Conservation (phyloP, 768 basidiomycete genomes). For the Russula sp. region DNA sequence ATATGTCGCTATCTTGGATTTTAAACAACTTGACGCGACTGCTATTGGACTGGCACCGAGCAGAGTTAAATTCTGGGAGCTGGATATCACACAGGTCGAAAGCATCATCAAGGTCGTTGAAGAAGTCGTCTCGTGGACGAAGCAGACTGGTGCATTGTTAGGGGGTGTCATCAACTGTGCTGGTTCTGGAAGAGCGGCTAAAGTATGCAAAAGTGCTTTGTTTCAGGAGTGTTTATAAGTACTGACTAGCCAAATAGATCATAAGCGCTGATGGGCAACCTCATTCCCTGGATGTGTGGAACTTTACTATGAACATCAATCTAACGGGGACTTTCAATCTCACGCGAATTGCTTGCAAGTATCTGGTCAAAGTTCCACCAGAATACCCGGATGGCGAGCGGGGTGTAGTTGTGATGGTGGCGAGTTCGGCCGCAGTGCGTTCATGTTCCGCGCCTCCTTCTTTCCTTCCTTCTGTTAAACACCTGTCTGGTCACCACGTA, state of each 20-base stretch:
- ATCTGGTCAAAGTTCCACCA: slow-evolving; percentile 39
- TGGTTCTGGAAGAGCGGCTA: slow-evolving; percentile 38
- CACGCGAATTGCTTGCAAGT: slow-evolving; percentile 44
- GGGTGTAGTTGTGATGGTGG: slow-evolving; percentile 51
- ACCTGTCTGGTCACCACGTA: slow-evolving; percentile 17
- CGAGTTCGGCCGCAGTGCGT: slow-evolving; percentile 42
- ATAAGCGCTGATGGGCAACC: slow-evolving; percentile 40
- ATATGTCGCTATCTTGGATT: slow-evolving; percentile 42
- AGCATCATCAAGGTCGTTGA: slow-evolving; percentile 25
- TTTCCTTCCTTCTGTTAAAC: neutral
- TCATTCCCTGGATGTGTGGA: slow-evolving; percentile 45
- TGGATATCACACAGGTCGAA: slow-evolving; percentile 26
- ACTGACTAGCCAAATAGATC: slow-evolving; percentile 30
- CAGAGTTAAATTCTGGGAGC: slow-evolving; percentile 19
- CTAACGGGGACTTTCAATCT: slow-evolving; percentile 54
- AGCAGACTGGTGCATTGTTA: slow-evolving; percentile 36
- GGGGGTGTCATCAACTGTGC: slow-evolving; percentile 56
- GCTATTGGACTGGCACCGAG: neutral
- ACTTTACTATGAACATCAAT: slow-evolving; percentile 46
- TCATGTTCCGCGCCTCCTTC: neutral
- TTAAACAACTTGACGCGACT: slow-evolving; percentile 28
- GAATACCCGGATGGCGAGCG: slow-evolving; percentile 47
- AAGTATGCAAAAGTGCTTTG: slow-evolving; percentile 15
- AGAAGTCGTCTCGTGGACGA: slow-evolving; percentile 22
- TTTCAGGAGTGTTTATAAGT: neutral